A percentile compares a stretch with the other conserved stretches of the same genome.
These are phyloP conservation scores for Xenosphaeropsis pyriputrescens DNA, from an alignment of 2,329 filamentous ascomycete genomes.

Conservation along the genomic window DNA sequence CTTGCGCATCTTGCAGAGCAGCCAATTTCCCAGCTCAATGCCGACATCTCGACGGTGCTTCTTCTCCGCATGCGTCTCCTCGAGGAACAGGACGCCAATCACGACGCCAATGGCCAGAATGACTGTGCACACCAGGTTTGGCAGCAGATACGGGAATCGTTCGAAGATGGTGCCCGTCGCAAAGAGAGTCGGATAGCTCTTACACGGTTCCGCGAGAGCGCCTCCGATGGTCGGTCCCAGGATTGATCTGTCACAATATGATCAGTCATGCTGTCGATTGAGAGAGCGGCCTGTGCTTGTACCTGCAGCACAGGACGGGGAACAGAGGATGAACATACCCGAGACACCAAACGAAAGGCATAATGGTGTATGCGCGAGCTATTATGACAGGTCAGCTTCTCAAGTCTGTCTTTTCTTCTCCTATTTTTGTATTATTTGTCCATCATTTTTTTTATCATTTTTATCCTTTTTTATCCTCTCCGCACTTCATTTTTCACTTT, in stretches of 20 bases:
- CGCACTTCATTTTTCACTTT: too few relatives aligned
- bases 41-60: conserved; percentile 65
- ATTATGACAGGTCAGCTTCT: conserved; percentile 17
- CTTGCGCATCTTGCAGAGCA: conserved; percentile 31
- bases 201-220: conserved; percentile 72
- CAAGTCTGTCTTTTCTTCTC: conserved; percentile 2
- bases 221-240: conserved; percentile 86
- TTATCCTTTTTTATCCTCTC: too few relatives aligned
- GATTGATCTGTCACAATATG: conserved; percentile 49
- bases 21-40: conserved; percentile 58
- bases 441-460: too few relatives aligned
- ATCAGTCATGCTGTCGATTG: too few relatives aligned
- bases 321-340: conserved; percentile 37
- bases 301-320: too few relatives aligned
- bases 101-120: conserved; percentile 63
- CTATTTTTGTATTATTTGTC: too few relatives aligned
- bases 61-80: conserved; percentile 83
- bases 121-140: conserved; percentile 79
- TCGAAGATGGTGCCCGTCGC: conserved; percentile 65
- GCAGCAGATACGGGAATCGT: conserved; percentile 75
- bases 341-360: conserved; percentile 97
- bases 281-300: too few relatives aligned
- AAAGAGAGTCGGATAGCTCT: conserved; percentile 67
- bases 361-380: conserved; percentile 90
- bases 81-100: conserved; percentile 73